Evolutionary conservation across 1,284 basidiomycete species (phyloP).

Genomic region (Exobasidium cylindrosporum): DNA sequence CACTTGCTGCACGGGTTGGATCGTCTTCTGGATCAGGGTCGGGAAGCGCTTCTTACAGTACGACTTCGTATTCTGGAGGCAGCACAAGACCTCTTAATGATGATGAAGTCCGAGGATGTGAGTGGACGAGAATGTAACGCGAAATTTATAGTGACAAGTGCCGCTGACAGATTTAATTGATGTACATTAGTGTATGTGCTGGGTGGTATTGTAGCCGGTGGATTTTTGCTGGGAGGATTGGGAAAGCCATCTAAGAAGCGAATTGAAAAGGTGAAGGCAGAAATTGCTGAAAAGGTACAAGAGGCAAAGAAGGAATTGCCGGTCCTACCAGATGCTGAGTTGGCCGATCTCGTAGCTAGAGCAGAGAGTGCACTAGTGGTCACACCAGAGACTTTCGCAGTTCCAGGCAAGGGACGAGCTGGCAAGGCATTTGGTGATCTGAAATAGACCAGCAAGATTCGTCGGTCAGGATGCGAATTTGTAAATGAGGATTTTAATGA

Average conservation of each 20-base stretch:
- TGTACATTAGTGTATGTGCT: conserved; percentile 58
- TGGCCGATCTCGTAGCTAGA: neutral
- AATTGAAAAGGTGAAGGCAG: conserved; percentile 10
- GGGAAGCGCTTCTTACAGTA: conserved; percentile 6
- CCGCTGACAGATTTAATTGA: neutral
- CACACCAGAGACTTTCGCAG: neutral
- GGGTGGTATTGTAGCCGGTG: conserved; percentile 61
- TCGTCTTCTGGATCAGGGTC: neutral
- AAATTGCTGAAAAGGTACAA: conserved; percentile 4
- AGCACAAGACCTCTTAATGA: conserved; percentile 58
- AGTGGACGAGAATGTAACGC: neutral
- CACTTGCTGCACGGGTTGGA: neutral
- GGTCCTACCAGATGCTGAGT: neutral
- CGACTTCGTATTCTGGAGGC: conserved; percentile 7
- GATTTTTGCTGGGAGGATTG: conserved; percentile 60
- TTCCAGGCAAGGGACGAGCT: neutral
- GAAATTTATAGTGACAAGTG: neutral
- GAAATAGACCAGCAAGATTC: neutral
- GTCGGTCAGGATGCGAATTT: no score
- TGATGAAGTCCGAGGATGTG: conserved; percentile 57
- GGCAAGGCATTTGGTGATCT: neutral
- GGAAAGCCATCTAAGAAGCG: conserved; percentile 33
- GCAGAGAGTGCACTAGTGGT: neutral
- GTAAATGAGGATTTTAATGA: no score
- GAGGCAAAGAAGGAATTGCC: neutral